Evolutionary conservation across 2,329 filamentous ascomycete genomes (phyloP).

Genomic region (Hirsutella rhossiliensis): DNA sequence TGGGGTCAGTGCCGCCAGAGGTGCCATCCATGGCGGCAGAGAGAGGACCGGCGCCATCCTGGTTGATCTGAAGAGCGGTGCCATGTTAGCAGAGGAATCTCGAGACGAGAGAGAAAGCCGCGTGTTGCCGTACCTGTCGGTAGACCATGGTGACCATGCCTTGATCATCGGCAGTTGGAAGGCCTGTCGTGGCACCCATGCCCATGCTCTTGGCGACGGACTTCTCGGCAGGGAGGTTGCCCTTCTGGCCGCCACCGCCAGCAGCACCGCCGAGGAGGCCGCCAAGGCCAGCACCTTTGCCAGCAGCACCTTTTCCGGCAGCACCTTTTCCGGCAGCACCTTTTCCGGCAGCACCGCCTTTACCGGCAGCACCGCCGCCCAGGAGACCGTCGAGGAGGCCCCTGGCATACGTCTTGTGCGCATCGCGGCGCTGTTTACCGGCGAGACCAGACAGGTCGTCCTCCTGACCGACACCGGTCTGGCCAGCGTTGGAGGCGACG

Average conservation of each 20-base stretch:
- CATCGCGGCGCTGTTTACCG: constrained; percentile 5
- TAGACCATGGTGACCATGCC: constrained; percentile 52
- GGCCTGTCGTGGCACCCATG: constrained; percentile 35
- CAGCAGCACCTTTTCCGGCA: constrained; percentile 2
- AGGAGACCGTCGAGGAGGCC: constrained; percentile 16
- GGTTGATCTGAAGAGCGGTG: constrained; percentile 45
- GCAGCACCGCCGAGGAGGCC: constrained; percentile 4
- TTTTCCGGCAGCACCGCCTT: neutral
- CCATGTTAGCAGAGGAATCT: neutral
- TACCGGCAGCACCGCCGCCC: neutral
- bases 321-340: neutral
- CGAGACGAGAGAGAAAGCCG: neutral
- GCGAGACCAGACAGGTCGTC: constrained; percentile 24
- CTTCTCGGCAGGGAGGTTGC: constrained; percentile 27
- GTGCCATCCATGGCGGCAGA: constrained; percentile 48
- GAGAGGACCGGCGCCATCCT: constrained; percentile 55
- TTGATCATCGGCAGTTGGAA: constrained; percentile 49
- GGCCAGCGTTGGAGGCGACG: constrained; percentile 18
- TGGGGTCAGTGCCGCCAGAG: constrained; percentile 47
- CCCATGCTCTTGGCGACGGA: constrained; percentile 43
- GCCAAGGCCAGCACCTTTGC: constrained; percentile 1
- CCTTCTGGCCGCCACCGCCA: constrained; percentile 23
- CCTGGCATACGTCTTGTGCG: constrained; percentile 16
- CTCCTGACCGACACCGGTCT: constrained; percentile 23
- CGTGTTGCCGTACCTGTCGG: constrained; percentile 26